These are phyloP conservation scores for Trichosporon sp. DNA, from an alignment of 1,284 basidiomycete genomes.

Conservation along the genomic window DNA sequence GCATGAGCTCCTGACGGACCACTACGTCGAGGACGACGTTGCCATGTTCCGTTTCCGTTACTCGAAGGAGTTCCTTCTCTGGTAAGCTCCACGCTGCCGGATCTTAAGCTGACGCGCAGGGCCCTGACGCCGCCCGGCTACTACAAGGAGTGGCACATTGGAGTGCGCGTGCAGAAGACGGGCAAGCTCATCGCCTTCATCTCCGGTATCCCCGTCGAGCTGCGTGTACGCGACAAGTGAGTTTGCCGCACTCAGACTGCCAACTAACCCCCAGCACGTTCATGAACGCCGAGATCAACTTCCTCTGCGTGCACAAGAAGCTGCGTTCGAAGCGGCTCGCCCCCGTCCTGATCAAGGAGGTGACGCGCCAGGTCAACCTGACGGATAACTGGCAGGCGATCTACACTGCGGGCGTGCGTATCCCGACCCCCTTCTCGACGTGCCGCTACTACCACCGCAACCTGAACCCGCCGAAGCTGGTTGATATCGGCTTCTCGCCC, in stretches of 20 bases:
- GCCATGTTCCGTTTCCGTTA: constrained; percentile 97
- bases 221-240: constrained; percentile 78
- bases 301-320: constrained; percentile 97
- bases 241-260: constrained; percentile 41
- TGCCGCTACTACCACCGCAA: constrained; percentile 93
- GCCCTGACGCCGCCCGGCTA: constrained; percentile 93
- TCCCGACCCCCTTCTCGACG: constrained; percentile 85
- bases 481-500: constrained; percentile 88
- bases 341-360: constrained; percentile 97
- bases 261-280: constrained; percentile 62
- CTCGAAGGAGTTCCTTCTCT: constrained; percentile 88
- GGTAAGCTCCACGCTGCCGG: constrained; percentile 61
- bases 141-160: constrained; percentile 90
- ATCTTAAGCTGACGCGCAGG: constrained; percentile 61
- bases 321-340: constrained; percentile 92
- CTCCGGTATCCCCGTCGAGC: constrained; percentile 83
- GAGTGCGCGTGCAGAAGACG: constrained; percentile 85
- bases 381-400: constrained; percentile 94
- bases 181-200: constrained; percentile 98
- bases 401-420: constrained; percentile 87
- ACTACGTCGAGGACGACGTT: constrained; percentile 97
- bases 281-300: constrained; percentile 88
- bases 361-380: constrained; percentile 89
- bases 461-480: constrained; percentile 87
- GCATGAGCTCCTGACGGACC: constrained; percentile 84